A percentile compares a stretch with the other conserved stretches of the same genome.
Evolutionary conservation across 2,329 filamentous ascomycete genomes (phyloP).

Genomic region (Tolypocladium paradoxum): DNA sequence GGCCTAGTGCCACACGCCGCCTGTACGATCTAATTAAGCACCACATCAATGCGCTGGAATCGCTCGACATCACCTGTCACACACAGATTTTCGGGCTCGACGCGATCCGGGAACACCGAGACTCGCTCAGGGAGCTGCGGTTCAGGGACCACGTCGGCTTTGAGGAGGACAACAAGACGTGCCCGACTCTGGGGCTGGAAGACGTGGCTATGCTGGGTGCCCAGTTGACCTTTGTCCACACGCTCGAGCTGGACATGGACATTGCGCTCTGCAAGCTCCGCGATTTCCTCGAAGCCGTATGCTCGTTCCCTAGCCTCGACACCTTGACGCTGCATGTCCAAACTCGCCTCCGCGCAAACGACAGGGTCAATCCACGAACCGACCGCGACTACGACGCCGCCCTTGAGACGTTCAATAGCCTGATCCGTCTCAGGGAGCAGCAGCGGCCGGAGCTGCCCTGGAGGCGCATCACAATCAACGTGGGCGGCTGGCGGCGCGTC

Average conservation of each 20-base stretch:
- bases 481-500: slow-evolving; percentile 35
- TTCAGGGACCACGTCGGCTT: slow-evolving; percentile 37
- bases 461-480: slow-evolving; percentile 32
- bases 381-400: slow-evolving; percentile 28
- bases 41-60: slow-evolving; percentile 24
- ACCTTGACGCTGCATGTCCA: slow-evolving; percentile 33
- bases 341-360: slow-evolving; percentile 26
- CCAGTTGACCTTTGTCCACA: slow-evolving; percentile 20
- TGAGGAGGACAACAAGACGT: slow-evolving; percentile 27
- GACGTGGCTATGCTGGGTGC: slow-evolving; percentile 23
- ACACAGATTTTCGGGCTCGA: slow-evolving; percentile 27
- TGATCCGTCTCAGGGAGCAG: slow-evolving; percentile 19
- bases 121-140: slow-evolving; percentile 25
- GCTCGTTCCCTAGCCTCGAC: slow-evolving; percentile 26
- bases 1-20: slow-evolving; percentile 26
- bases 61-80: slow-evolving; percentile 31
- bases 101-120: slow-evolving; percentile 26
- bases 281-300: slow-evolving; percentile 26
- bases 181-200: slow-evolving; percentile 28
- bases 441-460: slow-evolving; percentile 15
- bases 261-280: slow-evolving; percentile 20
- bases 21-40: slow-evolving; percentile 27
- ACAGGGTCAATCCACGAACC: slow-evolving; percentile 12
- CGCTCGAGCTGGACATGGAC: slow-evolving; percentile 38
- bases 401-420: slow-evolving; percentile 19